These are phyloP conservation scores for Aspergillus neoniger DNA, from an alignment of 2,329 filamentous ascomycete genomes.

Conservation along the genomic window DNA sequence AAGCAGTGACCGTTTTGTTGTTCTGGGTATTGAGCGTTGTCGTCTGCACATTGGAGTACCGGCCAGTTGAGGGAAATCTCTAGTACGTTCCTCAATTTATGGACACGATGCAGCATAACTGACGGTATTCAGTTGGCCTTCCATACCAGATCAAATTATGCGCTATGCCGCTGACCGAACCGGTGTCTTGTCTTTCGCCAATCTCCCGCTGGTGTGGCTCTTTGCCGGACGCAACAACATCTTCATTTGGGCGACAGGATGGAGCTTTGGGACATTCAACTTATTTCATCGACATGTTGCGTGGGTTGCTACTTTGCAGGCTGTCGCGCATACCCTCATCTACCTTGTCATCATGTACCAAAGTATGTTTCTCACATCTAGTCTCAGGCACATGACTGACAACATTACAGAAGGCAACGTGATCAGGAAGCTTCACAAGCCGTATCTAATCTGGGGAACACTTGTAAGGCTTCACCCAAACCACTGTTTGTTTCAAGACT, in stretches of 20 bases:
- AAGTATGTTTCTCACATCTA: conserved; percentile 18
- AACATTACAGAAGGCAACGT: conserved; percentile 25
- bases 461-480: conserved; percentile 19
- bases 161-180: conserved; percentile 65
- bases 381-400: not conserved
- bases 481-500: not conserved
- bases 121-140: conserved; percentile 29
- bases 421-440: conserved; percentile 30
- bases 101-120: not conserved
- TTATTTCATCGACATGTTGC: conserved; percentile 69
- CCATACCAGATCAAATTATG: conserved; percentile 41
- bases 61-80: conserved; percentile 49
- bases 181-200: conserved; percentile 64
- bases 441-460: conserved; percentile 35
- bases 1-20: conserved; percentile 46
- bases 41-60: conserved; percentile 49
- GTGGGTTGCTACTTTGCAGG: conserved; percentile 62
- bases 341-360: conserved; percentile 51
- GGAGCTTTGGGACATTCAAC: conserved; percentile 68
- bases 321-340: conserved; percentile 62
- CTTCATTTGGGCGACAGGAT: conserved; percentile 67
- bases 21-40: conserved; percentile 51
- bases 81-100: conserved; percentile 39
- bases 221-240: conserved; percentile 69
- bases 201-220: conserved; percentile 66